Base-by-base conservation (phyloP, 148 eudicot genomes). In the Amaranthus cruentus region DNA sequence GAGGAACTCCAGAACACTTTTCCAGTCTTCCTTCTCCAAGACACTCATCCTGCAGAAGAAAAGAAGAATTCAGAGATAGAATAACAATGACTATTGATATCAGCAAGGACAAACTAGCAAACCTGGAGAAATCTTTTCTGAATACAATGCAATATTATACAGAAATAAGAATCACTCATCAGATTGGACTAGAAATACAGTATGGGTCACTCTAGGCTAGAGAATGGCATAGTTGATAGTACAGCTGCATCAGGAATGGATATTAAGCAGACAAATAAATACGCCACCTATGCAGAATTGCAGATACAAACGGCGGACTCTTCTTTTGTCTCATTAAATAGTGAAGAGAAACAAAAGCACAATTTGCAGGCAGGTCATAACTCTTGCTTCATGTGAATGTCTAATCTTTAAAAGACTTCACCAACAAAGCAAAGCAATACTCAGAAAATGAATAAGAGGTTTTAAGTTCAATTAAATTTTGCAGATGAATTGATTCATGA, bases 21-120 rank as follows among this genome's bases (percentile, higher is more conserved):
- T 86, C 96, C 91, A 87, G 75, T 94, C 98, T 84, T 89, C 97
- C 76, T 84, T 91, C 78, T 89, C 85, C 65, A 91, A 76, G 55
- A 83, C 85, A 68, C 73, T 84, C 70, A 43, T 89, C 97, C 98
- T 94, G 79, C 53, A 44, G 42, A 75, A 72, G 51, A 49, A 46
- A 46, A 43, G 63, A 38, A 18, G 47, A 76, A 9, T 53, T 72
- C 56, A 43, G 53, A 60, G n/a, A 15, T 15, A 11, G n/a, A 13
- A 15, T 56, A 44, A 54, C 9, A 60, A 69, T 68, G 55, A 68
- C n/a, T 70, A 12, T 9, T 50, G 50, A 55, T n/a, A 59, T 18
- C 15, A 14, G 6, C 9, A 42, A 50, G 68, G 12, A 66, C 70
- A 75, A 70, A 44, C 54, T 14, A 48, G 53, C 56, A 63, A 4